Percentiles rank a stretch among this genome's conserved stretches.
These are phyloP conservation scores for Mucor piriformis DNA, from an alignment of 371 early-diverging fungal species.

Conservation along the genomic window DNA sequence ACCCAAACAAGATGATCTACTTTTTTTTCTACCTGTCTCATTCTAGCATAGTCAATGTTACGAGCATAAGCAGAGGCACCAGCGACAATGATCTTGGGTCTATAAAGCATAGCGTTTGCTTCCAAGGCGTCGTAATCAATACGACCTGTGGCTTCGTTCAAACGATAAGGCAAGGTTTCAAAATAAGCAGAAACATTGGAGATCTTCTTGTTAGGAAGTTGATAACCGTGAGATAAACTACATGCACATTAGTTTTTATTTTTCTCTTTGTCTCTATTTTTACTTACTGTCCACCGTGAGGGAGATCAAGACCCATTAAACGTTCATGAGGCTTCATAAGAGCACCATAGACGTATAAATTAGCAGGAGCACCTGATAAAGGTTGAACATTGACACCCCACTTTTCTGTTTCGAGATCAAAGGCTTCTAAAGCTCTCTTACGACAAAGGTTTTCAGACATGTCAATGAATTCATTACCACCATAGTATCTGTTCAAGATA, in stretches of 20 bases:
- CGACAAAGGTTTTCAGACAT: slow-evolving; percentile 95
- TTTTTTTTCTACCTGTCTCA: slow-evolving; percentile 65
- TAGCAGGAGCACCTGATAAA: slow-evolving; percentile 96
- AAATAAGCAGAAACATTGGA: slow-evolving; percentile 97
- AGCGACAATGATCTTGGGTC: slow-evolving; percentile 98
- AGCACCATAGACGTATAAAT: slow-evolving; percentile 97
- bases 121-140: slow-evolving; percentile 96
- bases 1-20: slow-evolving; percentile 11
- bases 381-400: slow-evolving; percentile 99
- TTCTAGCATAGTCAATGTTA: slow-evolving; percentile 94
- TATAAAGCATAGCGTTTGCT: slow-evolving; percentile 83
- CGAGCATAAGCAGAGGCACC: slow-evolving; percentile 98
- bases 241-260: neutral
- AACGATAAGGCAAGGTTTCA: slow-evolving; percentile 97
- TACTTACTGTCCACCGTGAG: slow-evolving; percentile 98
- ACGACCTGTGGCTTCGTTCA: slow-evolving; percentile 86
- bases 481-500: slow-evolving; percentile 83
- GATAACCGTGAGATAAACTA: slow-evolving; percentile 98
- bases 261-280: no score
- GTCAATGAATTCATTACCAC: slow-evolving; percentile 99
- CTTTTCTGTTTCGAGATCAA: slow-evolving; percentile 80
- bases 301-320: slow-evolving; percentile 98
- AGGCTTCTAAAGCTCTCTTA: slow-evolving; percentile 94
- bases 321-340: slow-evolving; percentile 97
- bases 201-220: slow-evolving; percentile 97